Conservation (phyloP, 164 flowering plant species). For the Magnolia kwangsiensis region DNA sequence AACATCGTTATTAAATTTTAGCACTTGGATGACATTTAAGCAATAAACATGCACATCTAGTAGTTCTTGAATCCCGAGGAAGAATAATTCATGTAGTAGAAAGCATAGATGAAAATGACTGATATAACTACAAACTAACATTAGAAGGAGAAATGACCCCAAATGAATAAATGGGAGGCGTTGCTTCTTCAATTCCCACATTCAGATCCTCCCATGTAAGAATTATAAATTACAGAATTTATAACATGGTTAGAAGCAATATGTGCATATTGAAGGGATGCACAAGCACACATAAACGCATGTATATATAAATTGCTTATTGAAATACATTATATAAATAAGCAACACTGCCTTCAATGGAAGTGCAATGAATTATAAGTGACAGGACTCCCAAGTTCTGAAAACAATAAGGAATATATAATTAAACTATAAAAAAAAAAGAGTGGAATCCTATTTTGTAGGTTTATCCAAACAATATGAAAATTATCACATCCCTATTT, state of each 20-base stretch:
- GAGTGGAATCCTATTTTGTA: too few species aligned
- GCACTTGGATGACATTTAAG: background rate
- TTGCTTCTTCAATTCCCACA: background rate
- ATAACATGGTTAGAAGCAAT: background rate
- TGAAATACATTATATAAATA: too few species aligned
- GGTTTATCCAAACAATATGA: too few species aligned
- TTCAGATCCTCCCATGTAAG: background rate
- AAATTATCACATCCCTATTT: too few species aligned
- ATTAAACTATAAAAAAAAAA: too few species aligned
- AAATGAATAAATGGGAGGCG: background rate
- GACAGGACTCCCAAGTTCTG: too few species aligned
- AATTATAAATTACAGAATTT: too few species aligned
- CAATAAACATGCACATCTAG: background rate
- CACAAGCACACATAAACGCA: background rate
- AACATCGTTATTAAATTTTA: too few species aligned
- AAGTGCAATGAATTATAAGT: background rate
- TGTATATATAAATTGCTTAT: background rate
- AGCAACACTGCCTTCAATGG: background rate
- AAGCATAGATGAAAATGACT: background rate
- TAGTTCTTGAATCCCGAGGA: too few species aligned
- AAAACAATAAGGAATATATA: too few species aligned
- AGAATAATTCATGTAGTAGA: background rate
- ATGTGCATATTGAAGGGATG: background rate
- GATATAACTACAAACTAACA: background rate
- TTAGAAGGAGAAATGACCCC: background rate